Conservation (phyloP, 371 early-diverging fungal genomes). For the Mucor irregularis region DNA sequence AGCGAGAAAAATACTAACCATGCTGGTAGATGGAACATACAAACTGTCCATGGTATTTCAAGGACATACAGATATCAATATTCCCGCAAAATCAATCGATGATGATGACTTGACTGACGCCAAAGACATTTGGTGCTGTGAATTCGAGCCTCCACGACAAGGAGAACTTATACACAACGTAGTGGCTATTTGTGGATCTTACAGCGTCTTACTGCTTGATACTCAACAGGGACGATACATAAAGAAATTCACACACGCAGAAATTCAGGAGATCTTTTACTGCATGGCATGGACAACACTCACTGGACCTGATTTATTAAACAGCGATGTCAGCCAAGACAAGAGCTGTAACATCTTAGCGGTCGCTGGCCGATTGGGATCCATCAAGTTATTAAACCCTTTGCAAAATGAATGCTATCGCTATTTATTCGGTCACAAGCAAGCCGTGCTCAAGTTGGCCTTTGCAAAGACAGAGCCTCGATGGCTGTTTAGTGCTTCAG, state of each 20-base stretch:
- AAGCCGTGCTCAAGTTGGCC: slow-evolving; percentile 38
- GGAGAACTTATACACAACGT: background rate
- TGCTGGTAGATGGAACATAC: slow-evolving; percentile 1
- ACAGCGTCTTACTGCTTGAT: slow-evolving; percentile 53
- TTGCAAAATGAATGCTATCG: slow-evolving; percentile 56
- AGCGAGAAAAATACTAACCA: too few species aligned
- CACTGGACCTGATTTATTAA: slow-evolving; percentile 13
- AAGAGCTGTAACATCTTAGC: slow-evolving; percentile 47
- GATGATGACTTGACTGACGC: slow-evolving; percentile 14
- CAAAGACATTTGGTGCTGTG: slow-evolving; percentile 44
- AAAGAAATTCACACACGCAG: slow-evolving; percentile 59
- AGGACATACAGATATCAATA: slow-evolving; percentile 24
- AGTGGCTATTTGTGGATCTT: slow-evolving; percentile 51
- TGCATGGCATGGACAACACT: slow-evolving; percentile 57
- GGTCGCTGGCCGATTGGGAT: slow-evolving; percentile 55
- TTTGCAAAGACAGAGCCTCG: slow-evolving; percentile 52
- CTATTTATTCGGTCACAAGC: slow-evolving; percentile 55
- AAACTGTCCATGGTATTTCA: slow-evolving; percentile 11
- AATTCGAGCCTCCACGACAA: slow-evolving; percentile 29
- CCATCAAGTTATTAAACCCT: slow-evolving; percentile 59
- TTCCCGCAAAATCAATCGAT: slow-evolving; percentile 3
- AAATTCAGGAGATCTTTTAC: slow-evolving; percentile 54
- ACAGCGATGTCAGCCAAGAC: slow-evolving; percentile 5
- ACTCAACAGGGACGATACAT: slow-evolving; percentile 44
- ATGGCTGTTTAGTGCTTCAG: slow-evolving; percentile 60